Evolutionary conservation across 1,284 basidiomycete species (phyloP), one percentile per base, ranked within the genome.

Genomic region (Spongiforma sp.): DNA sequence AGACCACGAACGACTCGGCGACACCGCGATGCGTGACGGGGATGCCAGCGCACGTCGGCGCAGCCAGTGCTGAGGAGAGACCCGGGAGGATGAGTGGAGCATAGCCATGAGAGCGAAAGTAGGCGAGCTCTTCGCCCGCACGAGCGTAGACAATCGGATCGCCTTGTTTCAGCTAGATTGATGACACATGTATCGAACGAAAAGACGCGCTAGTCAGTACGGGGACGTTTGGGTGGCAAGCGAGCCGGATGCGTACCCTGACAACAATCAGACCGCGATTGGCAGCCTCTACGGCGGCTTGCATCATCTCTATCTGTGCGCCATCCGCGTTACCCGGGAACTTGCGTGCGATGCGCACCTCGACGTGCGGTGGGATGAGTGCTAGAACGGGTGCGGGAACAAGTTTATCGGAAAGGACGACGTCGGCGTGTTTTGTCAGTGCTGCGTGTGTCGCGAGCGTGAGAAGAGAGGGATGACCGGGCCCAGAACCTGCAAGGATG

Each of bases 321-420:
- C 93, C 91, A 61, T 99, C 97, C 2, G 96, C 95, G 73, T 99
- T 99, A 0, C 97, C 97, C 0, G 97, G 97, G 81, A 98, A 99
- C 77, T 99, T 99, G 69, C 92, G 91, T 19, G 97, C 97, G 67
- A 99, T 98, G 11, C 91, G 86, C 26, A 93, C 82, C 65, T 89
- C 82, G 4, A 90, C 86, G 36, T 79, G 84, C 7, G 84, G 79
- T 0, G 96, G 96, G 59, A 99, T 94, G n/a, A 98, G 83, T 0
- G 86, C 88, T 33, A 99, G 89, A 21, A 99, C 93, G 17, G 91
- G 89, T 10, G 91, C 85, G 0, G 97, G 97, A 1, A 99, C 97
- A n/a, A 99, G 91, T 75, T 99, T 99, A 82, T 99, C 97, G 12
- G 95, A 94, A 7, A 99, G 86, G 26, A 99, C 92, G 41, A 98